Base-by-base conservation (phyloP, 1,284 basidiomycete species). In the Stygiomarasmius scandens region DNA sequence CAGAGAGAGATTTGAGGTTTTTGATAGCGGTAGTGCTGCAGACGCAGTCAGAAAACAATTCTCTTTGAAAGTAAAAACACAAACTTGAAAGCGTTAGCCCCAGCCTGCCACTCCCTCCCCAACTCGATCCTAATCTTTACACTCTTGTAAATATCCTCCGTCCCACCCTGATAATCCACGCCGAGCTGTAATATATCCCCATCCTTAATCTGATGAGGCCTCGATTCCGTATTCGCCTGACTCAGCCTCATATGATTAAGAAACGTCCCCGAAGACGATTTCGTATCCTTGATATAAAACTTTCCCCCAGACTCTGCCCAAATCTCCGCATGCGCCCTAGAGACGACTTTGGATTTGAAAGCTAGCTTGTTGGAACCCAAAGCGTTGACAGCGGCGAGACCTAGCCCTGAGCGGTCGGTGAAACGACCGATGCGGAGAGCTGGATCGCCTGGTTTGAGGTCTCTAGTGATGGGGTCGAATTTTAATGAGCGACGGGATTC, bases 81-180 rank as follows among this genome's bases (percentile, higher is more conserved):
- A 65, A 66, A 96, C 95, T 98, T 98, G 92, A 97, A 99, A 52
- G 89, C 90, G 76, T 97, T 98, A 1, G 89, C 86, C 1, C 80
- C 84, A 1, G 88, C 78, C 71, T 97, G 95, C 94, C 95, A 98
- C 68, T 95, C 93, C 58, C 93, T 77, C 0, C 93, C 86, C 48
- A 95, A 78, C 75, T 99, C 96, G 56, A 99, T 84, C 60, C 94
- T 84, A 74, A 99, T 97, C 83, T 98, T 98, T 61, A 99, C 95
- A 63, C 93, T 95, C 74, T 98, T 93, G 75, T 97, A 99, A 60
- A 98, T 95, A 73, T 98, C 96, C 75, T 99, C 96, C 3, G 92
- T 87, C 0, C 96, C 97, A 25, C 96, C 96, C 73, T 98, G 96
- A 74, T 98, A 99, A 71, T 99, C 97, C 29, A 99, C 95, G 1